Evolutionary conservation across 306 rosid genomes (phyloP).

Genomic region (Cicer arietinum): DNA sequence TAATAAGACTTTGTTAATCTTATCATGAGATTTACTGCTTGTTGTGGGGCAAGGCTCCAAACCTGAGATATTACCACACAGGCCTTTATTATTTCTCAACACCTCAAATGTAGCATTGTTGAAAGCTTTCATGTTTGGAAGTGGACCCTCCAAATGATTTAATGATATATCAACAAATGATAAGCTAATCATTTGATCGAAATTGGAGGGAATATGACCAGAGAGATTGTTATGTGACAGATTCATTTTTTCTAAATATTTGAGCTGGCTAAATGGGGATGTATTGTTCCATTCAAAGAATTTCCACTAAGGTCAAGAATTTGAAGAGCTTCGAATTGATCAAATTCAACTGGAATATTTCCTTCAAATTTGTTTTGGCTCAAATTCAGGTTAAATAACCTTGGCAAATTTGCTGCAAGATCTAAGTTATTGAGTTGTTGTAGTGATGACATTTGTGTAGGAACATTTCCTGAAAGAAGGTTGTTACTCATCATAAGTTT

Average conservation of each 20-base stretch:
- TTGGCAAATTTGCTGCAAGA: not conserved
- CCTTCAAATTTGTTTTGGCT: constrained; percentile 30
- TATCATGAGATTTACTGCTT: not conserved
- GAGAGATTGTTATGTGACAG: constrained; percentile 54
- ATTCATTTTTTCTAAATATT: constrained; percentile 42
- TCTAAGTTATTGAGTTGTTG: not conserved
- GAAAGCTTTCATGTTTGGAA: constrained; percentile 37
- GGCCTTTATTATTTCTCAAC: constrained; percentile 33
- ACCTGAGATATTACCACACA: constrained; percentile 34
- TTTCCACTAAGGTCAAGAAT: constrained; percentile 53
- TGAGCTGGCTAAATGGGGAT: constrained; percentile 25
- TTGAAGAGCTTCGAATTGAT: constrained; percentile 26
- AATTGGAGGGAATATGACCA: constrained; percentile 44
- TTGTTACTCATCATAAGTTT: not conserved
- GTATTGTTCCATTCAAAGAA: constrained; percentile 33
- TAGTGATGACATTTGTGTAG: constrained; percentile 10
- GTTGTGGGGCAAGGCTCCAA: constrained; percentile 18
- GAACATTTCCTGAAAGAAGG: constrained; percentile 22
- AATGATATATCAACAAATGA: constrained; percentile 44
- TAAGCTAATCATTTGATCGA: constrained; percentile 44
- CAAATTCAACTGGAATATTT: constrained; percentile 27
- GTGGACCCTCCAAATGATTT: constrained; percentile 35
- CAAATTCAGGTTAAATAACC: constrained; percentile 5
- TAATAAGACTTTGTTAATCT: constrained; percentile 1
- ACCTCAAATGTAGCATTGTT: not conserved